phyloP scores from a whole-genome alignment of 208 protist species.

The Trypanosomatidae sp. region DNA sequence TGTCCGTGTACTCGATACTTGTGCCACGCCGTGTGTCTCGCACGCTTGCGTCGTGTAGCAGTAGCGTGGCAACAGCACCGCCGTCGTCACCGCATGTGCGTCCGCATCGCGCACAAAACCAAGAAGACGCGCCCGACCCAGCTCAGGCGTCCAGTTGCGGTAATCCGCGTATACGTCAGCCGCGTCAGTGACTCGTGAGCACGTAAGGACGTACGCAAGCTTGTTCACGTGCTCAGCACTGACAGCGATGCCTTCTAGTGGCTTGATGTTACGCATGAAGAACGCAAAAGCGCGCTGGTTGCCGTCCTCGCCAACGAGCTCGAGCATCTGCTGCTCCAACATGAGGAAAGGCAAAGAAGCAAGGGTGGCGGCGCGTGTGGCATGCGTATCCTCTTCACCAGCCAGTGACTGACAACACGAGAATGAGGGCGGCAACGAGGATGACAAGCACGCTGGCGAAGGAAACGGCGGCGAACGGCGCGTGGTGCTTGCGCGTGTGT shows the following conservation, averaged over 20 bases:
- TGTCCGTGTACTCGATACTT: background rate
- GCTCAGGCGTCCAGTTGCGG: conserved; percentile 51
- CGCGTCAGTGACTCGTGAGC: conserved; percentile 52
- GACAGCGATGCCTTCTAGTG: conserved; percentile 51
- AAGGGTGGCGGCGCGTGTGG: conserved; percentile 8
- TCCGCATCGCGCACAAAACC: conserved; percentile 5
- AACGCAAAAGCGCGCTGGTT: conserved; percentile 60
- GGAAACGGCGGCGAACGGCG: too few relatives aligned
- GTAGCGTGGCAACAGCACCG: too few relatives aligned
- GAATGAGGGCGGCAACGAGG: too few relatives aligned
- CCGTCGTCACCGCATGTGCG: too few relatives aligned
- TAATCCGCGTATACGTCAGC: conserved; percentile 49
- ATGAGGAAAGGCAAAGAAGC: conserved; percentile 55
- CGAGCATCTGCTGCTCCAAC: conserved; percentile 68
- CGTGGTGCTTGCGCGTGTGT: too few relatives aligned
- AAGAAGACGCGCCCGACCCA: conserved; percentile 49
- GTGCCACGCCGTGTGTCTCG: background rate
- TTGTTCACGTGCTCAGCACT: conserved; percentile 54
- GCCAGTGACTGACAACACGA: too few relatives aligned
- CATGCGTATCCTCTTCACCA: background rate
- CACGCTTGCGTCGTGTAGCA: background rate
- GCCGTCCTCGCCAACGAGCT: conserved; percentile 70
- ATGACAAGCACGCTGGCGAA: too few relatives aligned
- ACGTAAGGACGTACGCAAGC: conserved; percentile 75
- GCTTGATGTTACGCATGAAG: conserved; percentile 76